Percentiles rank a stretch among this genome's conserved stretches.
These are phyloP conservation scores for Neurospora sp. DNA, from an alignment of 495 filamentous ascomycete species.

Conservation along the genomic window DNA sequence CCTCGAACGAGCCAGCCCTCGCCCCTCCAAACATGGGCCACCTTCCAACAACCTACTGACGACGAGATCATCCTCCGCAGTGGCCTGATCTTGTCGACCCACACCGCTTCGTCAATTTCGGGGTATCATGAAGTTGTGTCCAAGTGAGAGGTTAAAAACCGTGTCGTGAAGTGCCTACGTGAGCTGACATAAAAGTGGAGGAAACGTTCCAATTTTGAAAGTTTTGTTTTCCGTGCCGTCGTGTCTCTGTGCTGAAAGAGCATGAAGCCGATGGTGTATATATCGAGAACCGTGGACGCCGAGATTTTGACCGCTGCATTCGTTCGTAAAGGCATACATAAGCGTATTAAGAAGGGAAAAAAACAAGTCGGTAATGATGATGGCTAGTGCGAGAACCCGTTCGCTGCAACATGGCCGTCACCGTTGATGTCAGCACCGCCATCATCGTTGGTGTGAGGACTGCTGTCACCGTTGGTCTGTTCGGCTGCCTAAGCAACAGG, in stretches of 20 bases:
- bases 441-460: not conserved
- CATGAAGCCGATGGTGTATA: not conserved
- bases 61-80: not conserved
- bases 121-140: not conserved
- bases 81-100: not conserved
- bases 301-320: not conserved
- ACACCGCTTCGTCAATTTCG: not conserved
- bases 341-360: not conserved
- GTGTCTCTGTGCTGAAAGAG: not conserved
- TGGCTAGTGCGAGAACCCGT: not conserved
- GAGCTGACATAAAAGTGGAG: not conserved
- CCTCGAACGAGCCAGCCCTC: not conserved
- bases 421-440: not conserved
- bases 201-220: not conserved
- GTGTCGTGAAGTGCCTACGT: not conserved
- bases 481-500: constrained; percentile 28
- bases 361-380: not conserved
- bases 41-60: not conserved
- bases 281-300: not conserved
- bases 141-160: not conserved
- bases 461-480: not conserved
- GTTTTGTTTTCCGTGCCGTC: not conserved
- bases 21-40: not conserved
- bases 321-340: not conserved
- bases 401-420: not conserved